Base-by-base conservation (phyloP, 2,329 filamentous ascomycete species). In the Canariomyces notabilis region DNA sequence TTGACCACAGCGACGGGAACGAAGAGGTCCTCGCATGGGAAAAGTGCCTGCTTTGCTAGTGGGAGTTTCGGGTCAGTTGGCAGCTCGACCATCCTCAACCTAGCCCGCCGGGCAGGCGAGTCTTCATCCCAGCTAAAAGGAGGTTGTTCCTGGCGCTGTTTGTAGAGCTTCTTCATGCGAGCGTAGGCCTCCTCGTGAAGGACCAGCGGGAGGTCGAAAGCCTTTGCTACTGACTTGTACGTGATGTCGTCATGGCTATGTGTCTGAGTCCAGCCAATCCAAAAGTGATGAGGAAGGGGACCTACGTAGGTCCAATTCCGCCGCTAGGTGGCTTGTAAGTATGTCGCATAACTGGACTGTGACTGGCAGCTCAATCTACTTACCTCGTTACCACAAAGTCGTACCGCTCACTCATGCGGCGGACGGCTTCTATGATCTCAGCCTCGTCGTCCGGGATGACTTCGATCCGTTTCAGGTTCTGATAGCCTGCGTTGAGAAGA, bases 191-290 rank as follows among this genome's bases (percentile, higher is more conserved):
- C 79, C 35, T 87, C 70, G 71, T 97, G 88, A 21, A 95, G 76
- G 56, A 83, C 77, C 15, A 97, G 72, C 12, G 83, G 79, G 6
- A 96, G 74, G 35, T 73, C 70, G 64, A 96, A 97, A 6, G 90
- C 93, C 64, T 89, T 89, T 54, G 88, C 90, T 64, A 98, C 94
- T 32, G 89, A 91, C 61, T 87, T 76, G 70, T 98, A 98, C 20
- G 93, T 97, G 57, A 97, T 97, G 64, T 98, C 93, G 67, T 98
- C 93, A 72, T 97, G 91, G 46, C 88, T 94, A 49, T 44, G 33
- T 32, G 18, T 18, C 2, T 11, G 31, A 26, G n/a, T 32, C 7
- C 14, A 8, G 12, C 12, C 14, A 9, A 1, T n/a, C n/a, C n/a
- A 3, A 14, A 26, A 12, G 11, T 31, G 42, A 5, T 6, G 16